Evolutionary conservation across 2,329 filamentous ascomycete species (phyloP).

Genomic region (Fusarium piperis): DNA sequence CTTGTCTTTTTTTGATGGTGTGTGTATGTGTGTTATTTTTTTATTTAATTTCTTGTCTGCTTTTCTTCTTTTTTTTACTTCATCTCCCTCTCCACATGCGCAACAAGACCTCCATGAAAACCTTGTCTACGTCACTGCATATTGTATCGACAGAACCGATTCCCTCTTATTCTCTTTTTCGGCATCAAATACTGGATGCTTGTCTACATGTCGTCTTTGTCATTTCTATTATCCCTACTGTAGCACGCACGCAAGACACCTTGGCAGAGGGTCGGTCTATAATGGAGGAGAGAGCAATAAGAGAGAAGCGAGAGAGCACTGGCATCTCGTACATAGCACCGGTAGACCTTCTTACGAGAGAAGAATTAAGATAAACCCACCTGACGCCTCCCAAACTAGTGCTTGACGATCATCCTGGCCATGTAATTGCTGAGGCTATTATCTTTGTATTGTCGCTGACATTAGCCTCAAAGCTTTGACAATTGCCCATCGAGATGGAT

Average conservation of each 20-base stretch:
- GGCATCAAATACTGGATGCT: slow-evolving; percentile 7
- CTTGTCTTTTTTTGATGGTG: background rate
- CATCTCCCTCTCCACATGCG: background rate
- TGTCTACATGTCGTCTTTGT: background rate
- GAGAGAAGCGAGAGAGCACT: background rate
- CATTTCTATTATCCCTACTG: background rate
- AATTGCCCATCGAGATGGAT: background rate
- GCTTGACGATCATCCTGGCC: background rate
- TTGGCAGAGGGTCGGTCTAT: background rate
- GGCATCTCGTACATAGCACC: slow-evolving; percentile 16
- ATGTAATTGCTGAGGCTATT: background rate
- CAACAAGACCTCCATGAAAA: background rate
- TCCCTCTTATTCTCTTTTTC: background rate
- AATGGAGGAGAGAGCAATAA: background rate
- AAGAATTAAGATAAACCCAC: slow-evolving; percentile 13
- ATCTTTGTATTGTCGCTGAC: background rate
- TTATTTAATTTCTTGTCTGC: background rate
- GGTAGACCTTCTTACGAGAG: slow-evolving; percentile 16
- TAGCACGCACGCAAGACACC: too few species aligned
- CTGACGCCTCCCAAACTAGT: background rate
- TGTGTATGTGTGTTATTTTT: background rate
- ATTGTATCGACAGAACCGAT: slow-evolving; percentile 8
- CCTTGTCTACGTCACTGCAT: slow-evolving; percentile 1
- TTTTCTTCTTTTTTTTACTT: background rate
- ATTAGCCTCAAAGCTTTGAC: background rate